A percentile compares a stretch with the other conserved stretches of the same genome.
Evolutionary conservation across 208 protist species (phyloP).

Genomic region (Polymyxa betae): DNA sequence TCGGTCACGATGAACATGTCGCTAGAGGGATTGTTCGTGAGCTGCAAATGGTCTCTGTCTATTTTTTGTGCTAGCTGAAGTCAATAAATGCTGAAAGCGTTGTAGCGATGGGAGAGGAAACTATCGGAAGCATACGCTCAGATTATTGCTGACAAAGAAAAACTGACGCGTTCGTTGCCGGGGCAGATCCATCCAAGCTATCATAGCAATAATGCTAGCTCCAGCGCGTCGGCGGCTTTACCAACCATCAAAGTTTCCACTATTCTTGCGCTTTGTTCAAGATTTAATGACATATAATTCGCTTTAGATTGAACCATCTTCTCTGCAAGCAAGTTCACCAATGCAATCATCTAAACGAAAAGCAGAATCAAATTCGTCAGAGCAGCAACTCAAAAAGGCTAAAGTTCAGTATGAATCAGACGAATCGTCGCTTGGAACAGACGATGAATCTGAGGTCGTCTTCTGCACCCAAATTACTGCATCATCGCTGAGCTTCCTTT

Average conservation of each 20-base stretch:
- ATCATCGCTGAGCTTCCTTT: not conserved
- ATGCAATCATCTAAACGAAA: too few species aligned
- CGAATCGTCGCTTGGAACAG: not conserved
- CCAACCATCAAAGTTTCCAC: too few species aligned
- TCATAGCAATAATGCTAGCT: too few species aligned
- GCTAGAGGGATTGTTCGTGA: not conserved
- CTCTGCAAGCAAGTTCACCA: too few species aligned
- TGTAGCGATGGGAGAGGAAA: not conserved
- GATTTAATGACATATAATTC: too few species aligned
- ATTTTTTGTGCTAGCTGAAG: too few species aligned
- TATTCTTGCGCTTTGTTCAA: too few species aligned
- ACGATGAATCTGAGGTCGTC: not conserved
- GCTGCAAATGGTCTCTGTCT: too few species aligned
- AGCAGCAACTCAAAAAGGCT: not conserved
- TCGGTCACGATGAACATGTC: slow-evolving; percentile 5
- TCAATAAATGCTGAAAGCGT: too few species aligned
- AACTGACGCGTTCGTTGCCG: not conserved
- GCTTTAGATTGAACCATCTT: too few species aligned
- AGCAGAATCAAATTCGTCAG: not conserved
- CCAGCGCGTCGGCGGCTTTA: too few species aligned
- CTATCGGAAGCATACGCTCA: not conserved
- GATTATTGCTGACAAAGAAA: not conserved
- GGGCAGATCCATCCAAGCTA: not conserved
- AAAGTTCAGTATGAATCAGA: not conserved
- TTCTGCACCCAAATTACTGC: not conserved